A percentile compares a stretch with the other conserved stretches of the same genome.
Conservation (phyloP, 1,284 basidiomycete genomes). For the Ceraceosorus bombacis region DNA sequence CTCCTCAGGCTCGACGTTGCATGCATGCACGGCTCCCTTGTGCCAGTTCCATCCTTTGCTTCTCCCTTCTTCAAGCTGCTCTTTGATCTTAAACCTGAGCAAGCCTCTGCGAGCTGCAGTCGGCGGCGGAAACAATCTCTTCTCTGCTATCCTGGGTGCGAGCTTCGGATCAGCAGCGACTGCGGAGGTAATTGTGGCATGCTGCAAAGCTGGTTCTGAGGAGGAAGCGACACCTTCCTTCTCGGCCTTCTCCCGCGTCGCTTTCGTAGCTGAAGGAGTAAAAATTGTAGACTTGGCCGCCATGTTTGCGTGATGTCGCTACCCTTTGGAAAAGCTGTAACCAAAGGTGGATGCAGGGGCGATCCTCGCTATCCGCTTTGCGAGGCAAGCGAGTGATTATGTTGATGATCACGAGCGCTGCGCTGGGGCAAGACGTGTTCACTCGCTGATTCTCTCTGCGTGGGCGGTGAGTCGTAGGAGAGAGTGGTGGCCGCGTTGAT, state of each 20-base stretch:
- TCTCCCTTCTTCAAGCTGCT: constrained; percentile 35
- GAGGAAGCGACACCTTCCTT: not conserved
- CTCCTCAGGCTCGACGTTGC: constrained; percentile 36
- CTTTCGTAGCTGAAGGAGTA: not conserved
- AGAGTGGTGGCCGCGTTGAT: too few species aligned
- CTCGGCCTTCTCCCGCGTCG: constrained; percentile 2
- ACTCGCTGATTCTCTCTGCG: too few species aligned
- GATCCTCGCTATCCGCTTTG: too few species aligned
- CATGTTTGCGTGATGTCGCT: too few species aligned
- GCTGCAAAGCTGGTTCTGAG: constrained; percentile 15
- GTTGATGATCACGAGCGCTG: too few species aligned
- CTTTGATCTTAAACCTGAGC: constrained; percentile 40
- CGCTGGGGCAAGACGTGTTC: too few species aligned
- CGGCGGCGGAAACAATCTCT: constrained; percentile 31
- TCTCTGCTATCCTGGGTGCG: constrained; percentile 28
- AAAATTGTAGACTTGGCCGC: not conserved
- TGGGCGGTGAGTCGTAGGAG: too few species aligned
- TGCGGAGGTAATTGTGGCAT: constrained; percentile 42
- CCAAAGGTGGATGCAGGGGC: too few species aligned
- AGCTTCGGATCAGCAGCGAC: constrained; percentile 33
- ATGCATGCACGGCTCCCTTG: constrained; percentile 35
- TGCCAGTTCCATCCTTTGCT: constrained; percentile 44
- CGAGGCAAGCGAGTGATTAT: too few species aligned
- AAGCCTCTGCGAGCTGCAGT: constrained; percentile 31
- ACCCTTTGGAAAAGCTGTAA: too few species aligned